These are phyloP conservation scores for Huntiella bhutanensis DNA, from an alignment of 2,329 filamentous ascomycete genomes.

Conservation along the genomic window DNA sequence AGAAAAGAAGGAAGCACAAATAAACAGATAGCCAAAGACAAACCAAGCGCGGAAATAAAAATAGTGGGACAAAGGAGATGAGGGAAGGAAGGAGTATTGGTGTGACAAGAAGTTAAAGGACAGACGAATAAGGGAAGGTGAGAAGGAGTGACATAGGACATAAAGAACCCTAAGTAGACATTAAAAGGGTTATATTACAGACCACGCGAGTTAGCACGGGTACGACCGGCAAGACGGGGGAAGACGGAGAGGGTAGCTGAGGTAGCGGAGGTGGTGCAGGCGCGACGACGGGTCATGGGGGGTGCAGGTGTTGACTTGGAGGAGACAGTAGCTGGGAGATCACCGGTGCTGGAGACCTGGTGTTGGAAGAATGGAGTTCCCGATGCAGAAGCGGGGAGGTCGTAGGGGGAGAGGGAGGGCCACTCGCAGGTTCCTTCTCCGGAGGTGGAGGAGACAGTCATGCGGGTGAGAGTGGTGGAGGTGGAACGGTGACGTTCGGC, in stretches of 20 bases:
- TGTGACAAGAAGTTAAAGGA: neutral
- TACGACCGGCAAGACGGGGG: slow-evolving; percentile 24
- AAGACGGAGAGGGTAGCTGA: slow-evolving; percentile 26
- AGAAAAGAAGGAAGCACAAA: neutral
- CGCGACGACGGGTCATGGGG: slow-evolving; percentile 19
- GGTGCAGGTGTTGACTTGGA: slow-evolving; percentile 4
- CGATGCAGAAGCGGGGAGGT: neutral
- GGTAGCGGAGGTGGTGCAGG: slow-evolving; percentile 28
- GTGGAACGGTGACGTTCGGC: slow-evolving; percentile 33
- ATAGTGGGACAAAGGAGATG: neutral
- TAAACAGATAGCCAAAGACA: neutral
- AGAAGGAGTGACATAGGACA: neutral
- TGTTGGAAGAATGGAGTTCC: slow-evolving; percentile 1
- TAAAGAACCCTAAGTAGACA: neutral
- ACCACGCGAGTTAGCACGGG: slow-evolving; percentile 14
- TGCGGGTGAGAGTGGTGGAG: slow-evolving; percentile 34
- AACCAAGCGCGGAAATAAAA: neutral
- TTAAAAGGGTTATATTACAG: neutral
- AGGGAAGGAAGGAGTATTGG: neutral
- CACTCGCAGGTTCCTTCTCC: slow-evolving; percentile 16
- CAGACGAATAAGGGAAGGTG: neutral
- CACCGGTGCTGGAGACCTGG: slow-evolving; percentile 9
- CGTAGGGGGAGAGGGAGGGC: slow-evolving; percentile 11
- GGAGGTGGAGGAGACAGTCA: slow-evolving; percentile 34
- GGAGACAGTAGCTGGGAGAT: slow-evolving; percentile 7